A percentile compares a stretch with the other conserved stretches of the same genome.
Evolutionary conservation across 306 rosid genomes (phyloP).

Genomic region (Quercus bicolor): DNA sequence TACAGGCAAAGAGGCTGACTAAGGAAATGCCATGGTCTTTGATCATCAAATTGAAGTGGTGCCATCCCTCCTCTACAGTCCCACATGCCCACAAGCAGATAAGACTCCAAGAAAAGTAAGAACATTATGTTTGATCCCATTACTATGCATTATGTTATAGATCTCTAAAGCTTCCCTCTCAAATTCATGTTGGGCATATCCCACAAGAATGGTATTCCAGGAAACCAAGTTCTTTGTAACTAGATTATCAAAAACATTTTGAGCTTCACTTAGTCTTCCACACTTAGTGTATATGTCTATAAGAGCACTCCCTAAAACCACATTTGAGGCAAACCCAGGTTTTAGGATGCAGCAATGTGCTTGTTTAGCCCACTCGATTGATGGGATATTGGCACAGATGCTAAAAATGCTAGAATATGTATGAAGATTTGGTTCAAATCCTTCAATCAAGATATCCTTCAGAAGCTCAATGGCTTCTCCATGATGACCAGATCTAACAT

Average conservation of each 20-base stretch:
- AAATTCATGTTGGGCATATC: slow-evolving; percentile 54
- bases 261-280: slow-evolving; percentile 37
- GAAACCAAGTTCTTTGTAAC: slow-evolving; percentile 41
- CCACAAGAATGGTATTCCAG: slow-evolving; percentile 50
- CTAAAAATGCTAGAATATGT: not conserved
- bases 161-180: slow-evolving; percentile 47
- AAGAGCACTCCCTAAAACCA: slow-evolving; percentile 53
- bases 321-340: slow-evolving; percentile 31
- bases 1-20: not conserved
- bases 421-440: not conserved
- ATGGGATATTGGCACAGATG: not conserved
- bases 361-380: slow-evolving; percentile 29
- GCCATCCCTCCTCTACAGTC: slow-evolving; percentile 36
- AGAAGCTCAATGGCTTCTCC: not conserved
- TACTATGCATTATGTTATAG: slow-evolving; percentile 32
- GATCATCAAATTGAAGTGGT: not conserved
- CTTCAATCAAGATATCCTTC: not conserved
- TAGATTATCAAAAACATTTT: slow-evolving; percentile 37
- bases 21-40: not conserved
- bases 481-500: not conserved
- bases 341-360: slow-evolving; percentile 40
- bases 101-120: slow-evolving; percentile 43
- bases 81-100: slow-evolving; percentile 52
- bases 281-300: slow-evolving; percentile 49
- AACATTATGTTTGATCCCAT: slow-evolving; percentile 39